These are phyloP conservation scores for Pyrenophora teres DNA, from an alignment of 2,329 filamentous ascomycete species.

Conservation along the genomic window DNA sequence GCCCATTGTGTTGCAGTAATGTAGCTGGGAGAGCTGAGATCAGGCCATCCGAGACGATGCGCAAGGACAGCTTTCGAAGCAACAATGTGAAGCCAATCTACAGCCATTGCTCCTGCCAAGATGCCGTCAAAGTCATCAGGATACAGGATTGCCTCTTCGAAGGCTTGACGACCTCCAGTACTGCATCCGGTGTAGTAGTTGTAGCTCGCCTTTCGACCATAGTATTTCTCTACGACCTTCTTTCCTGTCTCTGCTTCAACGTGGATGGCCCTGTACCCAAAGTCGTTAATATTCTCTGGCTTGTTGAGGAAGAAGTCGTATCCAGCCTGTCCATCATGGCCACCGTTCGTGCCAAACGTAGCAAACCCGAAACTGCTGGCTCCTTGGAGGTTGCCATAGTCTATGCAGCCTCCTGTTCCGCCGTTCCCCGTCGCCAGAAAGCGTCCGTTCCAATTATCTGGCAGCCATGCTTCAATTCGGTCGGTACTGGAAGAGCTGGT, in stretches of 20 bases:
- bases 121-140: slow-evolving; percentile 39
- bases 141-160: slow-evolving; percentile 26
- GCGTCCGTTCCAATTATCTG: slow-evolving; percentile 43
- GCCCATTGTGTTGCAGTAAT: slow-evolving; percentile 22
- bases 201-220: slow-evolving; percentile 45
- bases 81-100: slow-evolving; percentile 30
- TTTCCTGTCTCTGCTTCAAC: slow-evolving; percentile 39
- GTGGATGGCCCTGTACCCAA: slow-evolving; percentile 49
- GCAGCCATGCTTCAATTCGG: slow-evolving; percentile 47
- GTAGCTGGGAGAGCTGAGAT: slow-evolving; percentile 13
- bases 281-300: slow-evolving; percentile 53
- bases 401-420: slow-evolving; percentile 42
- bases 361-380: slow-evolving; percentile 43
- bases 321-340: slow-evolving; percentile 50
- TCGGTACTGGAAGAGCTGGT: slow-evolving; percentile 30
- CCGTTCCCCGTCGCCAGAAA: slow-evolving; percentile 47
- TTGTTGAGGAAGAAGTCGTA: slow-evolving; percentile 52
- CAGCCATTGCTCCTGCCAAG: slow-evolving; percentile 38
- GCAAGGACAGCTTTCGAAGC: slow-evolving; percentile 41
- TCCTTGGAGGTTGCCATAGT: slow-evolving; percentile 42
- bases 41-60: slow-evolving; percentile 48
- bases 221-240: slow-evolving; percentile 45
- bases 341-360: slow-evolving; percentile 46
- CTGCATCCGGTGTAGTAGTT: slow-evolving; percentile 39
- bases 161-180: slow-evolving; percentile 37